Conservation (phyloP, 179 eudicot genomes). For the Silene vulgaris region DNA sequence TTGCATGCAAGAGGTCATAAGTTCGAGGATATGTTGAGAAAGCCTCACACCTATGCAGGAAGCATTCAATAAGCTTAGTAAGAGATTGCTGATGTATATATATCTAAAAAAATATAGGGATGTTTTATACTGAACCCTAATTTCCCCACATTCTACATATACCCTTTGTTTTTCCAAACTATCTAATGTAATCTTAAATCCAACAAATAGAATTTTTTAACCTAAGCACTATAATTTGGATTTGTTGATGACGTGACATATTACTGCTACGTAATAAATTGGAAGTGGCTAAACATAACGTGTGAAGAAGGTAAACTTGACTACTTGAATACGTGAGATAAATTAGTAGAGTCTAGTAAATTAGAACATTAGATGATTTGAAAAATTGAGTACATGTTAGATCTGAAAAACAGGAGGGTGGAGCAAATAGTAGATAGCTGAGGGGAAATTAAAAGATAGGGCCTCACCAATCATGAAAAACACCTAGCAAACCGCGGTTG, state of each 20-base stretch:
- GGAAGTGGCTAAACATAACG: neutral
- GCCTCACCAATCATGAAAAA: conserved; percentile 88
- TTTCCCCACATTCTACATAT: neutral
- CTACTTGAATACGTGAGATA: neutral
- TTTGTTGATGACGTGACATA: neutral
- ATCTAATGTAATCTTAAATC: neutral
- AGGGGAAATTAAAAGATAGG: neutral
- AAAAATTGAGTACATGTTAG: neutral
- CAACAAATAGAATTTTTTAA: neutral
- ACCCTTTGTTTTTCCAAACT: neutral
- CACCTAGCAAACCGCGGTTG: conserved; percentile 72
- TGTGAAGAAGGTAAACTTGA: neutral
- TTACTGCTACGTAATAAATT: neutral
- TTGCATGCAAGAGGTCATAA: conserved; percentile 83
- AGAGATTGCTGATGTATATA: neutral
- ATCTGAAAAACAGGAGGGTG: neutral
- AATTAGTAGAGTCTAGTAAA: neutral
- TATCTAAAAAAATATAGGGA: too few relatives aligned
- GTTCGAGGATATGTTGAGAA: conserved; percentile 96
- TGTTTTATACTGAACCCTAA: neutral
- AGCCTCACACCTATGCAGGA: conserved; percentile 74
- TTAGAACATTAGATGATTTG: neutral
- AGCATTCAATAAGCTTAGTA: conserved; percentile 6
- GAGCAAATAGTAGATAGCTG: conserved; percentile 1
- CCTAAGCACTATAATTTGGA: neutral